A percentile compares a stretch with the other conserved stretches of the same genome.
phyloP scores from a whole-genome alignment of 2,329 filamentous ascomycete genomes.

The Beauveria sp. region DNA sequence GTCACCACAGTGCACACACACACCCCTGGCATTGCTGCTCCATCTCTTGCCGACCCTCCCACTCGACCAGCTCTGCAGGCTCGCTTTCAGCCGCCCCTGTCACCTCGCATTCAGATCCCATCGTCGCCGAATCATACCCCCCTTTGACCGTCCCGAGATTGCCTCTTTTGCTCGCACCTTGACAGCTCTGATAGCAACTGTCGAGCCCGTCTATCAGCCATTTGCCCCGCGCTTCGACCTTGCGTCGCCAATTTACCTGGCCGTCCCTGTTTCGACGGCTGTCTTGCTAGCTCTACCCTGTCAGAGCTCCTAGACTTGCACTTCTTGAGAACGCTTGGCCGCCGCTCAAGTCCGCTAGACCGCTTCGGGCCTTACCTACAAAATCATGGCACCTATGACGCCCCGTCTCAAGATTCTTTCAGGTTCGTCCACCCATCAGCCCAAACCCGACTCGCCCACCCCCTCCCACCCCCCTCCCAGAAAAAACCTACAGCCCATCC shows the following conservation, averaged over 20 bases:
- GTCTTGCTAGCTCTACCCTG: not conserved
- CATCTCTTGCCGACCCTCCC: constrained; percentile 10
- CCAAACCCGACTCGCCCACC: constrained; percentile 1
- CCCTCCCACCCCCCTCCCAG: constrained; percentile 9
- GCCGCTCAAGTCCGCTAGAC: constrained; percentile 22
- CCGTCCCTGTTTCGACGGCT: not conserved
- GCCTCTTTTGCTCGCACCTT: not conserved
- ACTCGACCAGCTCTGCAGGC: constrained; percentile 7
- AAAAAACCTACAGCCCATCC: constrained; percentile 5
- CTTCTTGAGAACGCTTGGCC: constrained; percentile 4
- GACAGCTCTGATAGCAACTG: not conserved
- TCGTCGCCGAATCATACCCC: constrained; percentile 7
- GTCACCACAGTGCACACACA: not conserved
- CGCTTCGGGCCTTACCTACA: constrained; percentile 27
- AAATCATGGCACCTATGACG: constrained; percentile 51
- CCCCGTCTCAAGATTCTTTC: constrained; percentile 54
- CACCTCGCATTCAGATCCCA: constrained; percentile 9
- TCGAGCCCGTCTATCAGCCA: not conserved
- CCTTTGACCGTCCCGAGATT: not conserved
- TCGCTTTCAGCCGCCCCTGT: constrained; percentile 8
- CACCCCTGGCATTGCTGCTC: not conserved
- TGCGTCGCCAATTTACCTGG: not conserved
- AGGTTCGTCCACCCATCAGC: constrained; percentile 41
- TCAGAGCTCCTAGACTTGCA: not conserved
- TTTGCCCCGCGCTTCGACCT: not conserved